These are phyloP conservation scores for Ustilago vetiveriae DNA, from an alignment of 1,284 basidiomycete species.

Conservation along the genomic window DNA sequence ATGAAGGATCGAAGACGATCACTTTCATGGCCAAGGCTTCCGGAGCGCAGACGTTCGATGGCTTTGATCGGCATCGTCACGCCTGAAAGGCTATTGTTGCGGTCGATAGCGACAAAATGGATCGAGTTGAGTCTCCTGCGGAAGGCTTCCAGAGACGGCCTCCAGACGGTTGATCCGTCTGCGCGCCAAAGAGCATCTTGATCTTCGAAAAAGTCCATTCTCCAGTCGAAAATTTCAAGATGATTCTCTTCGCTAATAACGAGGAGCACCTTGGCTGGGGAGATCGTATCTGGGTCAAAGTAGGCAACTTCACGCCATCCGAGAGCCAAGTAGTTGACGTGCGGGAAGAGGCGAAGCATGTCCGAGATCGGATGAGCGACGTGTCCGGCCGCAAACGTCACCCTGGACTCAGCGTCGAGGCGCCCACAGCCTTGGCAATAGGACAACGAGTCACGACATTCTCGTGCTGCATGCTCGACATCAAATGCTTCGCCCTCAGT, in stretches of 20 bases:
- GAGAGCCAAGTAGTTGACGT: conserved; percentile 28
- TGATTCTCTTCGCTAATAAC: not conserved
- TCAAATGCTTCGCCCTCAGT: not conserved
- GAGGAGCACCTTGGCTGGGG: conserved; percentile 12
- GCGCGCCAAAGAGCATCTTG: conserved; percentile 7
- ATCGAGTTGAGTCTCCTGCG: conserved; percentile 8
- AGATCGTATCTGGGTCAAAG: not conserved
- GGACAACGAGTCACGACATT: no score
- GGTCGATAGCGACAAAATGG: conserved; percentile 22
- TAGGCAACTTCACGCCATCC: conserved; percentile 1
- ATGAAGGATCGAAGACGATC: not conserved
- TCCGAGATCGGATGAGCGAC: not conserved
- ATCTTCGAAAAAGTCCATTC: not conserved
- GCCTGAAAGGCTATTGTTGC: conserved; percentile 32
- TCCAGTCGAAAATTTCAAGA: not conserved
- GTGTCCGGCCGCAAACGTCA: not conserved
- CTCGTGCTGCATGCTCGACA: no score
- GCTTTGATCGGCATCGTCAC: conserved; percentile 33
- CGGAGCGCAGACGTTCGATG: conserved; percentile 31
- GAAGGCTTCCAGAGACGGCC: conserved; percentile 1
- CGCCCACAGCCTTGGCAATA: not conserved
- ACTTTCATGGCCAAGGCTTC: conserved; percentile 23
- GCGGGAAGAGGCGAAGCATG: conserved; percentile 16
- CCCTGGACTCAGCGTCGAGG: not conserved
- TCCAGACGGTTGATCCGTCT: conserved; percentile 4